Conservation (phyloP, 352 stramenopile genomes). For the Pythium myriotylum region DNA sequence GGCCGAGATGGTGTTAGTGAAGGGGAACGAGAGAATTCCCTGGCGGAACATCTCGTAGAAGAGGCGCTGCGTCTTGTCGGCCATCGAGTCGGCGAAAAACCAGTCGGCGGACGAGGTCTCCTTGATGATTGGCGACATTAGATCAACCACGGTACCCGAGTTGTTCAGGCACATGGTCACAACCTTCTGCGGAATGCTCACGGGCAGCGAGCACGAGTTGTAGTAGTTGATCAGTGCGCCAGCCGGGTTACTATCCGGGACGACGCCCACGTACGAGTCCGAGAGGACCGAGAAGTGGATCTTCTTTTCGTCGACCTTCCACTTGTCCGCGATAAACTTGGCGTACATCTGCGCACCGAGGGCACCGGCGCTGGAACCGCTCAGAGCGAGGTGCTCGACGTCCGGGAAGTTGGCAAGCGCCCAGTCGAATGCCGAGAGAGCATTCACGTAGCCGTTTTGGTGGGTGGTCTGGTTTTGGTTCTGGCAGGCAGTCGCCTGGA, state of each 20-base stretch:
- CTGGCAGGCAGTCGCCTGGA: slow-evolving; percentile 37
- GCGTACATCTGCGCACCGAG: slow-evolving; percentile 54
- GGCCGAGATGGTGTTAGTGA: slow-evolving; percentile 49
- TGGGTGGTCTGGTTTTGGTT: slow-evolving; percentile 58
- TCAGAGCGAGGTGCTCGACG: slow-evolving; percentile 57
- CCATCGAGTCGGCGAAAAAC: slow-evolving; percentile 70
- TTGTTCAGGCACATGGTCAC: slow-evolving; percentile 50
- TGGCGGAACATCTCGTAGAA: slow-evolving; percentile 66
- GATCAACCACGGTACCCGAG: slow-evolving; percentile 43
- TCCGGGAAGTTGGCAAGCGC: slow-evolving; percentile 60
- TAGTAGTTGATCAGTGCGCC: slow-evolving; percentile 65
- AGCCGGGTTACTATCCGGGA: slow-evolving; percentile 49
- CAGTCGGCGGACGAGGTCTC: slow-evolving; percentile 49
- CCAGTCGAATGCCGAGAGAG: slow-evolving; percentile 65
- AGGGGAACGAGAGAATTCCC: slow-evolving; percentile 56
- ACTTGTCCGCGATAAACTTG: slow-evolving; percentile 49
- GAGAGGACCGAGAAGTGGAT: slow-evolving; percentile 61
- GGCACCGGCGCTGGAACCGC: slow-evolving; percentile 56
- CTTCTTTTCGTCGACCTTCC: slow-evolving; percentile 55
- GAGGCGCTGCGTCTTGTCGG: slow-evolving; percentile 59
- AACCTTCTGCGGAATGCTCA: slow-evolving; percentile 41
- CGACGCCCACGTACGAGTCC: slow-evolving; percentile 67
- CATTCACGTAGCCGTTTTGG: slow-evolving; percentile 66
- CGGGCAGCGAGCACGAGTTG: slow-evolving; percentile 50
- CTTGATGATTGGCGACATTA: slow-evolving; percentile 58